Base-by-base conservation (phyloP, 805 yeast species). In the Jamesozyma hellenica region DNA sequence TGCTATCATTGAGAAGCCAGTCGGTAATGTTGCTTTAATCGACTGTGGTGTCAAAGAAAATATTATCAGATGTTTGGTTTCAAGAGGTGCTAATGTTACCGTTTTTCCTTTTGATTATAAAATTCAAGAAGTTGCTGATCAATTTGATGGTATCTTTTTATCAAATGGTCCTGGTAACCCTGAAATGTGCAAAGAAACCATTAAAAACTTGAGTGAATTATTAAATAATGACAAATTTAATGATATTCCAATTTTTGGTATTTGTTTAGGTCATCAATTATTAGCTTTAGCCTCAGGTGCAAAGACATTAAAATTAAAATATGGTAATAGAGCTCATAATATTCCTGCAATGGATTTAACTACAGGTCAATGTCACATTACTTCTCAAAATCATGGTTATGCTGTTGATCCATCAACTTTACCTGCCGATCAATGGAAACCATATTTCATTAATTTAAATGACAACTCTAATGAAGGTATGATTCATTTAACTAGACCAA, bases 31-130 rank as follows among this genome's bases (percentile, higher is more conserved):
- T 52, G 96, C 96, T 12, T 87, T 92, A 29, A 71, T 92, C 42
- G 99, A 92, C 64, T 92, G 99, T 65, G 99, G 99, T 60, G 96
- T 92, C 49, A 92, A 92, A 70, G 97, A 92, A 67, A 92, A 92
- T 67, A 92, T 92, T 49, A 71, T 92, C 60, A 79, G 98, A 67
- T 87, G 95, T 46, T 72, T 92, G 36, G 97, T 85, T 25, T 74
- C 84, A 48, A 81, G 98, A 65, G 98, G 97, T 46, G 96, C 96
- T 28, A 82, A 94, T 19, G 77, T 90, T 52, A 92, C 97, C 3
- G 97, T 92, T 13, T 82, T 92, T 74, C 99, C 99, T 38, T 88
- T 82, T 65, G 83, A 92, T 67, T 90, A 83, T 63, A 95, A 95
- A 49, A 76, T 92, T 50, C 88, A 90, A 57, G 81, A 84, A 53